These are phyloP conservation scores for Byssoonygena ceratinophila DNA, from an alignment of 2,329 filamentous ascomycete species.

Conservation along the genomic window DNA sequence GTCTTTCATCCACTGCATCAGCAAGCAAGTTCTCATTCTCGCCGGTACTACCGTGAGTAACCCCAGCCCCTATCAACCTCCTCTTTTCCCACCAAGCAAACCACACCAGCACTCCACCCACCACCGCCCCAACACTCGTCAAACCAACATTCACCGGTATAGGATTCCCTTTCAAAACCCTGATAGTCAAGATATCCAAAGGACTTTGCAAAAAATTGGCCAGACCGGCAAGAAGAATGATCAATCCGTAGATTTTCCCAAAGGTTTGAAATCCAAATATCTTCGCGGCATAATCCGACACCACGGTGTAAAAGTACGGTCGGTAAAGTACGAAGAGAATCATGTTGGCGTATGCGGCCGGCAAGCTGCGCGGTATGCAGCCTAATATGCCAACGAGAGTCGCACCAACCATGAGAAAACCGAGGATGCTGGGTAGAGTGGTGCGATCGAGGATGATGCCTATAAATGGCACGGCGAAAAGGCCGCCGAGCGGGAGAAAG, in stretches of 20 bases:
- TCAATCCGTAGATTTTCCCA: constrained; percentile 79
- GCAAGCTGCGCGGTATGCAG: constrained; percentile 53
- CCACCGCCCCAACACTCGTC: constrained; percentile 49
- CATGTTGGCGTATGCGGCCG: constrained; percentile 66
- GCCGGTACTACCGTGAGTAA: not conserved
- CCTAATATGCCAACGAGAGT: constrained; percentile 68
- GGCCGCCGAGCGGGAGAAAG: constrained; percentile 67
- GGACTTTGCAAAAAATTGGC: constrained; percentile 74
- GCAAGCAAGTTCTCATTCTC: constrained; percentile 10
- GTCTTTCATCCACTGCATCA: not conserved
- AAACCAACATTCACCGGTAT: constrained; percentile 66
- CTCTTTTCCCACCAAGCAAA: constrained; percentile 49
- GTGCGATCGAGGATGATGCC: constrained; percentile 68
- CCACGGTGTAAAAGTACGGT: constrained; percentile 82
- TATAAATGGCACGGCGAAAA: constrained; percentile 75
- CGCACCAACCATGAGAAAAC: constrained; percentile 58
- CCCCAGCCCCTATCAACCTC: not conserved
- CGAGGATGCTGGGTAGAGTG: constrained; percentile 60
- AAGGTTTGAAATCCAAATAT: constrained; percentile 89
- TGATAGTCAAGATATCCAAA: constrained; percentile 67
- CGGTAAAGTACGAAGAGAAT: constrained; percentile 75
- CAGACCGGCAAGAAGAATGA: constrained; percentile 75
- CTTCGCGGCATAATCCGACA: constrained; percentile 82
- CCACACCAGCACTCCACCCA: constrained; percentile 55
- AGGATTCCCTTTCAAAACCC: constrained; percentile 60